A percentile compares a stretch with the other conserved stretches of the same genome.
Evolutionary conservation across 345 rosid species (phyloP).

Genomic region (Carallia pectinifolia): DNA sequence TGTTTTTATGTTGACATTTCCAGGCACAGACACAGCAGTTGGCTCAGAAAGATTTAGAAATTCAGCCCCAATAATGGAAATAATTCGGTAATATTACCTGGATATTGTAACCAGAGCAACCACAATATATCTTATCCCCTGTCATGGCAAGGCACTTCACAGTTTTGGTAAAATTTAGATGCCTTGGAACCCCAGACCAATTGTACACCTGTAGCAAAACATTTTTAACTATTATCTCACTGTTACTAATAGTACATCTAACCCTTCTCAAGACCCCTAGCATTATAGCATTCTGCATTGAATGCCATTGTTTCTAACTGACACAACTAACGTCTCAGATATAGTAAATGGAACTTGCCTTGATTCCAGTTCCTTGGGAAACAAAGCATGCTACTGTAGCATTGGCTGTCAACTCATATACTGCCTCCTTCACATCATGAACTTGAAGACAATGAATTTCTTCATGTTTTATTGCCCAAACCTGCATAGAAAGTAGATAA

Average conservation of each 20-base stretch:
- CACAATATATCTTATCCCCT: slow-evolving; percentile 50
- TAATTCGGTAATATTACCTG: slow-evolving; percentile 35
- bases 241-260: too few species aligned
- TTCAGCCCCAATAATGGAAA: background rate
- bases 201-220: slow-evolving; percentile 43
- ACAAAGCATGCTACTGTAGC: slow-evolving; percentile 44
- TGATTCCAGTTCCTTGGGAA: slow-evolving; percentile 56
- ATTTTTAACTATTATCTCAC: background rate
- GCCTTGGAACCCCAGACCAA: slow-evolving; percentile 58
- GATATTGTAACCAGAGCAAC: slow-evolving; percentile 54
- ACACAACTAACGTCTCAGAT: too few species aligned
- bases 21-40: background rate
- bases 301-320: too few species aligned
- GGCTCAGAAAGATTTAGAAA: background rate
- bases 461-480: slow-evolving; percentile 54
- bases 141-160: slow-evolving; percentile 53
- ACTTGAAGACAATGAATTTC: slow-evolving; percentile 58
- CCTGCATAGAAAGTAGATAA: slow-evolving; percentile 27
- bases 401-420: slow-evolving; percentile 46
- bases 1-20: background rate
- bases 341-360: slow-evolving; percentile 33
- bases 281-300: too few species aligned
- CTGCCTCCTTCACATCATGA: slow-evolving; percentile 61
- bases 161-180: slow-evolving; percentile 44
- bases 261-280: too few species aligned